A percentile compares a stretch with the other conserved stretches of the same genome.
Conservation (phyloP, 176 grass and related monocot species). For the Puya raimondii region DNA sequence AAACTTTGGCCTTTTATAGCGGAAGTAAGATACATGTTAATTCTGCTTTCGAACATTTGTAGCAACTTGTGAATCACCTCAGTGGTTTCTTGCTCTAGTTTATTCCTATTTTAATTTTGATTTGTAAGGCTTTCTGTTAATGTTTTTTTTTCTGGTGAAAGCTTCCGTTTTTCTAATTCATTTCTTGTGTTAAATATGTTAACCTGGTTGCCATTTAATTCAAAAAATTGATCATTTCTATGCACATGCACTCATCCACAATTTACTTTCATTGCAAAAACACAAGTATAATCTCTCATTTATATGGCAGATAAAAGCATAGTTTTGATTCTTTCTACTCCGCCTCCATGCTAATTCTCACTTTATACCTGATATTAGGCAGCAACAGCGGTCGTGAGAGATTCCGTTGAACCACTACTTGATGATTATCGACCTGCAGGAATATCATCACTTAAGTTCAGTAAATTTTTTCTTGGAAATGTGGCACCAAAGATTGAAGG, state of each 20-base stretch:
- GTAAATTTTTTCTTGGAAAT: conserved; percentile 73
- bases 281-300: not conserved
- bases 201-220: no score
- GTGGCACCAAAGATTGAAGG: conserved; percentile 97
- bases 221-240: not conserved
- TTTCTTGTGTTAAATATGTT: no score
- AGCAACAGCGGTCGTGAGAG: conserved; percentile 84
- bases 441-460: conserved; percentile 91
- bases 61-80: not conserved
- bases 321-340: not conserved
- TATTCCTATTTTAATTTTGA: not conserved
- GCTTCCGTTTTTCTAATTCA: not conserved
- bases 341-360: conserved; percentile 4
- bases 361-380: conserved; percentile 40
- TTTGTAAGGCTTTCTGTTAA: not conserved
- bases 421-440: conserved; percentile 74
- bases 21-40: conserved; percentile 30
- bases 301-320: not conserved
- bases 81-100: not conserved
- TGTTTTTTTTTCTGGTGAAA: not conserved
- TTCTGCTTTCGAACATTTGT: not conserved
- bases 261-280: not conserved
- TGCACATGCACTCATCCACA: not conserved
- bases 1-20: conserved; percentile 95
- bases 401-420: conserved; percentile 86